These are phyloP conservation scores for Xylariaceae sp. DNA, from an alignment of 2,329 filamentous ascomycete genomes.

Conservation along the genomic window DNA sequence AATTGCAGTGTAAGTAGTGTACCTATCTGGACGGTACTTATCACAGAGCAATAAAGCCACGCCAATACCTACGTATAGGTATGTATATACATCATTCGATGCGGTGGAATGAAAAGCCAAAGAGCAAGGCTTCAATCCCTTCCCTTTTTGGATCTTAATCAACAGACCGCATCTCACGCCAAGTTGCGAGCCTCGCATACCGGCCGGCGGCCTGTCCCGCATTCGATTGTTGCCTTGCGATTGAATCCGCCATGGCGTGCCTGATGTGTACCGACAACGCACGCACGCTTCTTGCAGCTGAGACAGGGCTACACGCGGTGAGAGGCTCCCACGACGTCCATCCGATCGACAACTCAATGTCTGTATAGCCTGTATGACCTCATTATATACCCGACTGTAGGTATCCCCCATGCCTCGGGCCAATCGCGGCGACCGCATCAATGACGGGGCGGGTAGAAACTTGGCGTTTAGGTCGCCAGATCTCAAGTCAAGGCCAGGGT, in stretches of 20 bases:
- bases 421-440: constrained; percentile 1
- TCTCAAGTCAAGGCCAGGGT: background rate
- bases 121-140: constrained; percentile 5
- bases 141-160: background rate
- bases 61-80: too few species aligned
- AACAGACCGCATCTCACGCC: background rate
- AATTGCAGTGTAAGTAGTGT: too few species aligned
- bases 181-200: constrained; percentile 10
- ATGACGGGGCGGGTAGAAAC: background rate
- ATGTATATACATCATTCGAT: too few species aligned
- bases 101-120: too few species aligned
- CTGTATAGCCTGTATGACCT: constrained; percentile 3
- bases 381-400: constrained; percentile 6
- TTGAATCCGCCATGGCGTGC: constrained; percentile 7
- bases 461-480: background rate
- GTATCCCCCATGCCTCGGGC: constrained; percentile 8
- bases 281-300: background rate
- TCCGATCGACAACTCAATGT: constrained; percentile 8
- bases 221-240: constrained; percentile 8
- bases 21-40: too few species aligned
- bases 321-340: constrained; percentile 1
- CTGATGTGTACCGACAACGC: constrained; percentile 3
- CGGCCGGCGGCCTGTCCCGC: background rate
- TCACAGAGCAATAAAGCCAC: too few species aligned
- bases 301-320: background rate